These are phyloP conservation scores for Cadophora malorum DNA, from an alignment of 2,329 filamentous ascomycete genomes.

Conservation along the genomic window DNA sequence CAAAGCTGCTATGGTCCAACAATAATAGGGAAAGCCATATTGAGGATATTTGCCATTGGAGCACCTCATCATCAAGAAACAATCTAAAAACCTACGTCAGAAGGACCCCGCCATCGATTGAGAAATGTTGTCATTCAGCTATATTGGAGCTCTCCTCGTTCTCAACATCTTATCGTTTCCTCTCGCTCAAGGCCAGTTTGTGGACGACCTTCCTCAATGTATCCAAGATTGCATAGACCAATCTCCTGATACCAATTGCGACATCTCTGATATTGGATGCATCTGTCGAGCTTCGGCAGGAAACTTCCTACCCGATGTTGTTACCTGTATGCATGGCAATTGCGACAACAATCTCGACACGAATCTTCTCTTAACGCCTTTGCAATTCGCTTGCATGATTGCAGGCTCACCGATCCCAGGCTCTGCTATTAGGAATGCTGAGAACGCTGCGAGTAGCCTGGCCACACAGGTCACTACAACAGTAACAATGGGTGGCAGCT, in stretches of 20 bases:
- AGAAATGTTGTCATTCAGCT: conserved; percentile 23
- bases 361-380: conserved; percentile 44
- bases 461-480: conserved; percentile 35
- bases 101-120: neutral
- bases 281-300: conserved; percentile 47
- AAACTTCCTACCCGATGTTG: conserved; percentile 48
- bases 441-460: conserved; percentile 38
- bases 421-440: conserved; percentile 45
- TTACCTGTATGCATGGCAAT: conserved; percentile 49
- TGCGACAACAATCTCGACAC: conserved; percentile 47
- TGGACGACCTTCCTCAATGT: conserved; percentile 43
- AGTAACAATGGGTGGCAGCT: conserved; percentile 28
- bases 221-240: conserved; percentile 47
- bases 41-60: neutral
- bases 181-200: conserved; percentile 40
- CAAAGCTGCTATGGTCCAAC: conserved; percentile 11
- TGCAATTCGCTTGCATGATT: conserved; percentile 47
- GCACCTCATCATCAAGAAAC: neutral
- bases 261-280: conserved; percentile 45
- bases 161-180: conserved; percentile 29
- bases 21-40: neutral
- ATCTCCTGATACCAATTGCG: conserved; percentile 45
- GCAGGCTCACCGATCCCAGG: conserved; percentile 43
- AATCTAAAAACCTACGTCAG: conserved; percentile 1
- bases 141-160: conserved; percentile 10